phyloP scores from a whole-genome alignment of 2,329 filamentous ascomycete species.

The Ophiostoma sp. region DNA sequence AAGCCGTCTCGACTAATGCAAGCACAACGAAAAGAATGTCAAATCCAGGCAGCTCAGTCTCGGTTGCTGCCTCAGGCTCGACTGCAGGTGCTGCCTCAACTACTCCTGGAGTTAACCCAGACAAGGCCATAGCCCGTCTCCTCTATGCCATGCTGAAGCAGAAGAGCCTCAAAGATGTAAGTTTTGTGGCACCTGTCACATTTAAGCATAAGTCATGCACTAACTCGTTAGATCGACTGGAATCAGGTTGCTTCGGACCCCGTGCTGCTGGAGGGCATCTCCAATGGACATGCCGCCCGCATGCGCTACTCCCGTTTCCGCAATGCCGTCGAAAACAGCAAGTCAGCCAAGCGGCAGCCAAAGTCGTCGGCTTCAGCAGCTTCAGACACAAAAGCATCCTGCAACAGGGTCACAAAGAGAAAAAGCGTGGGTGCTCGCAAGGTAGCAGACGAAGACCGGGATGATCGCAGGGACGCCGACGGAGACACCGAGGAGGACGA shows the following conservation, averaged over 20 bases:
- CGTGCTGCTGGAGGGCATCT: slow-evolving; percentile 48
- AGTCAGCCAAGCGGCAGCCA: background rate
- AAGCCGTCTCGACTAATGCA: background rate
- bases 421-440: slow-evolving; percentile 31
- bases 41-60: background rate
- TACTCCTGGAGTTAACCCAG: slow-evolving; percentile 38
- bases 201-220: slow-evolving; percentile 8
- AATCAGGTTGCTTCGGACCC: slow-evolving; percentile 51
- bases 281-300: slow-evolving; percentile 56
- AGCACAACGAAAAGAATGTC: background rate
- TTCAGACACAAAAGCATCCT: slow-evolving; percentile 22
- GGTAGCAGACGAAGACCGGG: slow-evolving; percentile 31
- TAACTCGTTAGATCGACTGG: slow-evolving; percentile 50
- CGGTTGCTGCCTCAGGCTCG: background rate
- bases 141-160: slow-evolving; percentile 56
- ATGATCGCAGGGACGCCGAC: background rate
- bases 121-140: slow-evolving; percentile 53
- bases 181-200: slow-evolving; percentile 27
- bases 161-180: slow-evolving; percentile 56
- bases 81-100: background rate
- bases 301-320: slow-evolving; percentile 55
- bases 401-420: slow-evolving; percentile 40
- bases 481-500: slow-evolving; percentile 5
- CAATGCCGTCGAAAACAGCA: slow-evolving; percentile 35
- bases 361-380: background rate